Base-by-base conservation (phyloP, 2,329 filamentous ascomycete species). In the Chaetomium strumarium region DNA sequence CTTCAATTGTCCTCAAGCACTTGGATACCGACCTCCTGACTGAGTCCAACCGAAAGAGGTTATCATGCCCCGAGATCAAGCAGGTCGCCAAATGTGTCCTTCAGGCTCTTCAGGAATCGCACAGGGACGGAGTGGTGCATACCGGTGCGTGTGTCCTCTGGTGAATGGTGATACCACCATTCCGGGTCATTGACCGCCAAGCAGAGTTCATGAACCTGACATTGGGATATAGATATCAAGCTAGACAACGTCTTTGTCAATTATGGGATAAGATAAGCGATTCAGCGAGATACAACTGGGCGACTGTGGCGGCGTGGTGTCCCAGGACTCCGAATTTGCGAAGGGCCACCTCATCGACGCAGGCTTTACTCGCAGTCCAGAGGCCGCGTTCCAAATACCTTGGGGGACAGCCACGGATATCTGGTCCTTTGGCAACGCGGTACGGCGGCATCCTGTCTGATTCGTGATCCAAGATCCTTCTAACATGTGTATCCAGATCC, bases 171-270 rank as follows among this genome's bases (percentile, higher is more conserved):
- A n/a, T n/a, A n/a, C n/a, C n/a, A n/a, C n/a, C n/a, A n/a, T n/a
- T n/a, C n/a, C n/a, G n/a, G n/a, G n/a, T n/a, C n/a, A n/a, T n/a
- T n/a, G n/a, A n/a, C 30, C 16, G 11, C 37, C 29, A 13, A 16
- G 9, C n/a, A n/a, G n/a, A 3, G 20, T 24, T 49, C 34, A 11
- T 49, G 38, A 42, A 19, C 10, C 9, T n/a, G n/a, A n/a, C n/a
- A n/a, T n/a, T n/a, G n/a, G n/a, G n/a, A 17, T 46, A 2, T 37
- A 52, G 58, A 65, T 58, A 46, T 66, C 14, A 64, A 65, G 34
- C 49, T 62, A 16, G 58, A 64, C 37, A 64, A 64, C 33, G 37
- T 64, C 9, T 60, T 64, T 44, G 55, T 63, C 49, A 63, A 62
- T 31, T 43, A 58, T 46, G 55, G 59, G n/a, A 37, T 24, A 41